Base-by-base conservation (phyloP, 805 yeast species). In the Babjeviella inositovora region DNA sequence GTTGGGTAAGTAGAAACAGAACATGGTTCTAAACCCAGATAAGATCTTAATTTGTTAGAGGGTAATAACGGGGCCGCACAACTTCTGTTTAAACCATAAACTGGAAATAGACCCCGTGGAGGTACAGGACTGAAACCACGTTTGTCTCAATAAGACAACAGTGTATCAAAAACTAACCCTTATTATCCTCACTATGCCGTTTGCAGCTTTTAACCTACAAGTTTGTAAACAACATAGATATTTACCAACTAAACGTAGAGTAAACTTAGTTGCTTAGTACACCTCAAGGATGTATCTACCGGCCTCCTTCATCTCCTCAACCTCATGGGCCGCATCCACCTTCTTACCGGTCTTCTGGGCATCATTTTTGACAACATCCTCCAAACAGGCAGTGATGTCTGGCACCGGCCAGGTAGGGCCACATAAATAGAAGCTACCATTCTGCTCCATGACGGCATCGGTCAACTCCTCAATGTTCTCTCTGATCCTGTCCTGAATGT, bases 391-490 rank as follows among this genome's bases (percentile, higher is more conserved):
- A 25, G 94, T 79, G 38, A 87, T 79, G 47, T 85, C 95, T 7
- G 97, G 95, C 41, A 87, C 96, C 16, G 97, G 97, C 97, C 97
- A 87, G 2, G 96, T 87, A 20, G 97, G 97, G 32, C 97, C 97
- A 70, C 97, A 87, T 45, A 87, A 62, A 56, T 87, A 87, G 67
- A 87, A 87, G 13, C 84, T 73, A 28, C 97, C 97, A 28, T 73
- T 56, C 53, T 84, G 63, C 32, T 57, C 53, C 20, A 72, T 75
- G 49, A 87, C 69, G 23, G 94, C 85, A 20, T 70, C 79, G 22
- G 77, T 76, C 48, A 87, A 62, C 20, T 68, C 74, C 24, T 57
- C 62, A 39, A 81, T 53, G 28, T 70, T 65, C 45, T 82, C 81
- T 41, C 84, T 67, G 46, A 87, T 87, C 47, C 76, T 70, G 51